Base-by-base conservation (phyloP, 345 rosid species). In the Gossypium bickii region DNA sequence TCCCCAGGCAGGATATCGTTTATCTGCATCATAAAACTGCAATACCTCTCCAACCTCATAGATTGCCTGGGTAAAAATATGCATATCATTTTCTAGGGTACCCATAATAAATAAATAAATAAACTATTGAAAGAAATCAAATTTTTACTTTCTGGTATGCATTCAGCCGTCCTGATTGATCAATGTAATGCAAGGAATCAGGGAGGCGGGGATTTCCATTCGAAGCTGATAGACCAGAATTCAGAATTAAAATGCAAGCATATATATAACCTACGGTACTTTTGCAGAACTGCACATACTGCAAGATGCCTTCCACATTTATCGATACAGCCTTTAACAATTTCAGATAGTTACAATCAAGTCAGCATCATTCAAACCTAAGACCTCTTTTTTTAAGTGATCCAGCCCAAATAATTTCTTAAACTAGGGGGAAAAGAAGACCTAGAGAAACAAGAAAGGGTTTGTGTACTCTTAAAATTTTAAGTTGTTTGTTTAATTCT, bases 1-100 rank as follows among this genome's bases (percentile, higher is more conserved):
- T 17, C 98, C 97, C 98, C 98, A 94, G 2, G 97, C 97, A 10
- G 97, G 92, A 85, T 90, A 94, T 65, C 85, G 89, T 81, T 83
- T 88, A 80, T 92, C 95, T 4, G 88, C 48, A 80, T 92, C 97
- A 78, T 94, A 94, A 81, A 89, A 86, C 83, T 94, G 93, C 83
- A 94, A 83, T 25, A 94, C 97, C 74, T 89, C 92, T 83, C 97
- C 98, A 67, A 94, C 94, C 77, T 90, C 97, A 22, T 82, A 41
- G 82, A 92, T 85, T 78, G 97, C 97, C 98, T 94, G 88, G 45
- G 20, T 18, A 55, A 48, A 60, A 74, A 73, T 77, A 72, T 17
- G 47, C 45, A 70, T 69, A 29, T 51, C 47, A 69, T 52, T 70
- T 52, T n/a, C 59, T 52, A 17, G 27, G 25, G 45, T 11, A 29